Base-by-base conservation (phyloP, 192 early-diverging fungal species). In the Chytriomyces sp. region DNA sequence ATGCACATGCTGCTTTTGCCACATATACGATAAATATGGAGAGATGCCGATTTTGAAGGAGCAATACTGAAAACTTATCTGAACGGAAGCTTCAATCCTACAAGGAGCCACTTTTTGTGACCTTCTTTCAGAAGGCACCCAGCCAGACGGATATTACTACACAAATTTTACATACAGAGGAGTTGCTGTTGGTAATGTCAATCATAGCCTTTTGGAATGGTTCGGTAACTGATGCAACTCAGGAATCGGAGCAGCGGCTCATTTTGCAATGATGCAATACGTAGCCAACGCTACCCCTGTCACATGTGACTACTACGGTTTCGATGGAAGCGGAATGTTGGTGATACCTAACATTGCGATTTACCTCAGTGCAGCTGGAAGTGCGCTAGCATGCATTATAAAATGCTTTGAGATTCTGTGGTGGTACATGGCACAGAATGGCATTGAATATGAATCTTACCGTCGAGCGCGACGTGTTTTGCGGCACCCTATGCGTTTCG, bases 81-180 rank as follows among this genome's bases (percentile, higher is more conserved):
- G 44, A 72, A 72, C 0, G 22, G 17, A 17, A 30, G 57, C 0
- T 72, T 44, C 44, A 8, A 17, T 6, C 70, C 70, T 17, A 8
- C 70, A 72, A 25, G 70, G 70, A 17, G 56, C 57, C 12, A 26
- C 32, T n/a, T 72, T 60, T 25, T 72, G 70, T 33, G 61, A 72
- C 34, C 8, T 49, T 7, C 14, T 72, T 19, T 30, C n/a, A 14
- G 57, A 59, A 28, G 70, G 70, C 7, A 72, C 70, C 19, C 19
- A n/a, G n/a, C 70, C 70, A 12, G 70, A 72, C 34, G 70, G 70
- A 28, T 72, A 44, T 34, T 72, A 72, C 38, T 58, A 72, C 40
- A 60, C 70, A 7, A 10, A 39, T 1, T 14, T 14, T 2, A 72
- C 58, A 8, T 59, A 28, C 36, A 56, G 59, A 6, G 70, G 70